Percentiles rank a stretch among this genome's conserved stretches.
Conservation (phyloP, 495 filamentous ascomycete genomes). For the Aspergillus wentii region DNA sequence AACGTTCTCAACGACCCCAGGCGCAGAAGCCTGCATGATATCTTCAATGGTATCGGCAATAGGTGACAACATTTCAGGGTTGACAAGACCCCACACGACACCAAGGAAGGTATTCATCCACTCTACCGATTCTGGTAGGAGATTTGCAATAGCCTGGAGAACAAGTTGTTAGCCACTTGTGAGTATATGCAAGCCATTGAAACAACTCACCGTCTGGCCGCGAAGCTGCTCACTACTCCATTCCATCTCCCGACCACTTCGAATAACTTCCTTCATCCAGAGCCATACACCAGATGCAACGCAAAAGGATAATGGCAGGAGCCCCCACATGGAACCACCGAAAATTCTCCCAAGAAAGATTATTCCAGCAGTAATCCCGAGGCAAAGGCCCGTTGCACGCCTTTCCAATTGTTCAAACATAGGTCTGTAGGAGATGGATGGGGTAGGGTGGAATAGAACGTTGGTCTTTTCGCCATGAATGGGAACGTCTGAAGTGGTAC, state of each 20-base stretch:
- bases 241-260: slow-evolving; percentile 75
- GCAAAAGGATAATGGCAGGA: slow-evolving; percentile 65
- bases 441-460: slow-evolving; percentile 91
- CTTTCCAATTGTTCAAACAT: slow-evolving; percentile 76
- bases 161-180: slow-evolving; percentile 13
- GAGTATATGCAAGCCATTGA: background rate
- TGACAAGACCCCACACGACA: slow-evolving; percentile 82
- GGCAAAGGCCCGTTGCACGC: slow-evolving; percentile 60
- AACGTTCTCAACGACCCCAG: slow-evolving; percentile 86
- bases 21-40: slow-evolving; percentile 93
- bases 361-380: slow-evolving; percentile 64
- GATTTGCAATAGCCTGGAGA: slow-evolving; percentile 63
- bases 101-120: slow-evolving; percentile 89
- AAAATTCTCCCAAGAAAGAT: slow-evolving; percentile 74
- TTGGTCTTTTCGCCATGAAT: slow-evolving; percentile 96
- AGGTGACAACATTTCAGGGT: slow-evolving; percentile 85
- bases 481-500: slow-evolving; percentile 84
- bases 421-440: slow-evolving; percentile 77
- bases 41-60: slow-evolving; percentile 76
- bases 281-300: slow-evolving; percentile 73
- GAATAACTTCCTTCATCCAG: slow-evolving; percentile 82
- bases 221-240: slow-evolving; percentile 84
- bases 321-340: slow-evolving; percentile 68
- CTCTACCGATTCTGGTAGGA: slow-evolving; percentile 89
- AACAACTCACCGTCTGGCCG: slow-evolving; percentile 63